These are phyloP conservation scores for Caryopteris hybrid DNA, from an alignment of 305 asterid genomes.

Conservation along the genomic window DNA sequence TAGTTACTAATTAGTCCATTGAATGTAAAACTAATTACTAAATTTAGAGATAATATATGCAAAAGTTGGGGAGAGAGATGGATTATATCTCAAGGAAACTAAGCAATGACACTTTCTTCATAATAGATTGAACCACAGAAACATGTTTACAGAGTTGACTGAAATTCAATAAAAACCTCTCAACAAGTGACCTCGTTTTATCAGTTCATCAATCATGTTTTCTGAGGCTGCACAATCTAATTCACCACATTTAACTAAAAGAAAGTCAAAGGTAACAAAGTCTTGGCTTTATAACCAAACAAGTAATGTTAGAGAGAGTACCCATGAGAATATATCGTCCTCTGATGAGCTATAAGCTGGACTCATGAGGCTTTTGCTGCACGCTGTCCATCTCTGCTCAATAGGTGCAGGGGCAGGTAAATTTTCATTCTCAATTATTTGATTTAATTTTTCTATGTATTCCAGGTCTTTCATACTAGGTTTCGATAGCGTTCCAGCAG, in stretches of 20 bases:
- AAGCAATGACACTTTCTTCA: neutral
- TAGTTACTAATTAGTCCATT: too few species aligned
- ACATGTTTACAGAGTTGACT: neutral
- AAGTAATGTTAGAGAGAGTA: constrained; percentile 26
- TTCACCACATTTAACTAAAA: neutral
- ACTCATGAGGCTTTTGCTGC: constrained; percentile 87
- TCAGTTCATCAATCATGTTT: neutral
- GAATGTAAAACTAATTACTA: neutral
- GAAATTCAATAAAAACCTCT: neutral
- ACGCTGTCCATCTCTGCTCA: constrained; percentile 95
- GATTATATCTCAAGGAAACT: neutral
- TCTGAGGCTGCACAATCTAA: neutral
- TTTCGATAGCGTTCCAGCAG: constrained; percentile 83
- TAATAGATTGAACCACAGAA: neutral
- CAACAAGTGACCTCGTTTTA: neutral
- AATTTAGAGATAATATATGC: neutral
- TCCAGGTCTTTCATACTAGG: constrained; percentile 89
- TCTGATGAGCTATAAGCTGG: constrained; percentile 82
- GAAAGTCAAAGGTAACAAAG: neutral
- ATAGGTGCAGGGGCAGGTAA: constrained; percentile 97
- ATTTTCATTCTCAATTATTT: constrained; percentile 67
- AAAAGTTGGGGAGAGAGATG: too few species aligned
- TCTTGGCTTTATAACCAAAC: neutral
- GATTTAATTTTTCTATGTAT: constrained; percentile 67
- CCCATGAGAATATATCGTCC: constrained; percentile 94